Evolutionary conservation across 169 alveolate genomes (phyloP), one percentile per base, ranked within the genome.

Genomic region (Plasmodium gonderi): DNA sequence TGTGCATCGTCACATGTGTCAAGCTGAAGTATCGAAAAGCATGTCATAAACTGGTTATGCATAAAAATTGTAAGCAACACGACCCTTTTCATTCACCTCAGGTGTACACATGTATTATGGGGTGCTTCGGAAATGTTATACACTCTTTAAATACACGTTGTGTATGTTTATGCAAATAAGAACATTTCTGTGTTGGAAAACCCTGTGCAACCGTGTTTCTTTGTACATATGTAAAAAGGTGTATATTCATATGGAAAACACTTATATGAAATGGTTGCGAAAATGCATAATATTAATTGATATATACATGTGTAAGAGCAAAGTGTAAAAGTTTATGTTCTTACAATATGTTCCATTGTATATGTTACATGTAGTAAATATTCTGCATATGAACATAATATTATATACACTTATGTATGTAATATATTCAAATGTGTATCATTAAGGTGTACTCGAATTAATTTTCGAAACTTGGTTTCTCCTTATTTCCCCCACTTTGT

Each of bases 381-480:
- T 60, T 12, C 72, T 36, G 40, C 36, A 60, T 60, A 60, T 23
- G 72, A 12, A 36, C 36, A 60, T 17, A 60, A 36, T n/a, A 60
- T 36, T 60, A 60, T 60, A 31, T 54, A 11, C 14, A 51, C 20
- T 8, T 54, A 20, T 14, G 23, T 14, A 14, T 7, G 72, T 54
- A 54, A 47, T n/a, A n/a, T n/a, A n/a, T n/a, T n/a, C n/a, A n/a
- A n/a, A n/a, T n/a, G n/a, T n/a, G n/a, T n/a, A 60, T 60, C 38
- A 60, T 60, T 14, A 38, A 80, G 36, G 44, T 36, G 91, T 80
- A 76, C 65, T 80, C 91, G 91, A 64, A 80, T 79, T 38, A 14
- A 60, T 64, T 40, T 80, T 65, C 91, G 91, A 80, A 80, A 65
- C 91, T 65, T 40, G 80, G 80, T 65, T 80, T 80, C 91, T 80